Base-by-base conservation (phyloP, 2,329 filamentous ascomycete species). In the Rutstroemia sp. region DNA sequence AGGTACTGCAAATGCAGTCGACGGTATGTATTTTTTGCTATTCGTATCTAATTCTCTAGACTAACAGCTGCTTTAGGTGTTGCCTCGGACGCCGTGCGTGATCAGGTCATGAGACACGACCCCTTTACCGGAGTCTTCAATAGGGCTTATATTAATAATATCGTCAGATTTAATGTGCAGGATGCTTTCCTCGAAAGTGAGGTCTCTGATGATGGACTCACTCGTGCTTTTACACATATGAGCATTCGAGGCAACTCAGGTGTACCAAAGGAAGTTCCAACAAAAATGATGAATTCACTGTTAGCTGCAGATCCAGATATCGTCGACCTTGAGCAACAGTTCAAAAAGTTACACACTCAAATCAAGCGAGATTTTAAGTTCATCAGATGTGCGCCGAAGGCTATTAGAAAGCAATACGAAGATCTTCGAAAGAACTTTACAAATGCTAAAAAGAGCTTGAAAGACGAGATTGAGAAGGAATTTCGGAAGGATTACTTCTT, bases 201-300 rank as follows among this genome's bases (percentile, higher is more conserved):
- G 21, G 49, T 57, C 12, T 60, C 56, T 23, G 45, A 54, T 46
- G 44, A 57, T 46, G 39, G 54, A 12, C 21, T 64, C 47, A 49
- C 58, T n/a, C 34, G 49, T 2, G 51, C 58, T 38, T 61, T 65
- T 30, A 64, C 42, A 21, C 48, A 63, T 39, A 64, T 64, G 58
- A 34, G 30, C 19, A 57, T 64, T 37, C 55, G 54, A 34, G 51
- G 55, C 25, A 56, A 63, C 53, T 57, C 51, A 27, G 39, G 48
- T 39, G 54, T 57, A 10, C 56, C 53, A 4, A 50, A 61, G 21
- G 47, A 60, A 10, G 44, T 60, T 41, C 55, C 58, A 16, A 16
- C 3, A 41, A 48, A 63, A 39, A 42, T 60, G 12, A 56, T 62
- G 21, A 45, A 57, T 3, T 49, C 9, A 50, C 30, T 30, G 21